These are phyloP conservation scores for Alternaria gansuensis DNA, from an alignment of 2,329 filamentous ascomycete genomes.

Conservation along the genomic window DNA sequence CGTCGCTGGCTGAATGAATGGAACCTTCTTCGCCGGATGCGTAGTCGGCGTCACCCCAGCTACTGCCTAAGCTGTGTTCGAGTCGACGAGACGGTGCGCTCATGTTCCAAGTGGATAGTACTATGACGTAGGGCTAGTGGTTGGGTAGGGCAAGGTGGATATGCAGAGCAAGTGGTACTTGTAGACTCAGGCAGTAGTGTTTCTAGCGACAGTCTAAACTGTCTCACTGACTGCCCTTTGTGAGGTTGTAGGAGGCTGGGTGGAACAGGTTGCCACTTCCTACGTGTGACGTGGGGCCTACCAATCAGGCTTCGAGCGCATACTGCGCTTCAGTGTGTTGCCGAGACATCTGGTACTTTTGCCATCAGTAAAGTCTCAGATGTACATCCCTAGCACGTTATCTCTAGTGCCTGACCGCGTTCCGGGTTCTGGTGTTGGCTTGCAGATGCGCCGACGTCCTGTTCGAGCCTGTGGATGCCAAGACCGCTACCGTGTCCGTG, in stretches of 20 bases:
- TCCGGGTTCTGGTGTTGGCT: slow-evolving; percentile 6
- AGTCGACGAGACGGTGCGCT: slow-evolving; percentile 30
- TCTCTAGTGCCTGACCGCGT: slow-evolving; percentile 1
- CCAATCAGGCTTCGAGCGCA: slow-evolving; percentile 36
- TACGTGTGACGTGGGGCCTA: slow-evolving; percentile 40
- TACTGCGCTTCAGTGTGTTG: slow-evolving; percentile 10
- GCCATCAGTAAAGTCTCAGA: slow-evolving; percentile 1
- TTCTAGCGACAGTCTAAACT: slow-evolving; percentile 4
- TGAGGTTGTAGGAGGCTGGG: slow-evolving; percentile 33
- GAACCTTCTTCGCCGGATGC: slow-evolving; percentile 40
- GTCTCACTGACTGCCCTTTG: slow-evolving; percentile 8
- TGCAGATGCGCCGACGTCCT: slow-evolving; percentile 26
- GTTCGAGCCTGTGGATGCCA: slow-evolving; percentile 24
- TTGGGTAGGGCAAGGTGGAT: neutral
- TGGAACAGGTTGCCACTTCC: slow-evolving; percentile 35
- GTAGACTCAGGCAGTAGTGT: neutral
- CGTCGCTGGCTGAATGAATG: slow-evolving; percentile 37
- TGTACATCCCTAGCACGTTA: slow-evolving; percentile 3
- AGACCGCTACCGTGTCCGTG: no score
- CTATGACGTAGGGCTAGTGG: slow-evolving; percentile 4
- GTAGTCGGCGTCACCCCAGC: slow-evolving; percentile 48
- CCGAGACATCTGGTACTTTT: slow-evolving; percentile 10
- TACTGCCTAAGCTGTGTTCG: slow-evolving; percentile 44
- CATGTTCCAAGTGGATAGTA: slow-evolving; percentile 22
- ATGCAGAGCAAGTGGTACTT: neutral